phyloP scores from a whole-genome alignment of 768 basidiomycete genomes.

The Paxillus involutus region DNA sequence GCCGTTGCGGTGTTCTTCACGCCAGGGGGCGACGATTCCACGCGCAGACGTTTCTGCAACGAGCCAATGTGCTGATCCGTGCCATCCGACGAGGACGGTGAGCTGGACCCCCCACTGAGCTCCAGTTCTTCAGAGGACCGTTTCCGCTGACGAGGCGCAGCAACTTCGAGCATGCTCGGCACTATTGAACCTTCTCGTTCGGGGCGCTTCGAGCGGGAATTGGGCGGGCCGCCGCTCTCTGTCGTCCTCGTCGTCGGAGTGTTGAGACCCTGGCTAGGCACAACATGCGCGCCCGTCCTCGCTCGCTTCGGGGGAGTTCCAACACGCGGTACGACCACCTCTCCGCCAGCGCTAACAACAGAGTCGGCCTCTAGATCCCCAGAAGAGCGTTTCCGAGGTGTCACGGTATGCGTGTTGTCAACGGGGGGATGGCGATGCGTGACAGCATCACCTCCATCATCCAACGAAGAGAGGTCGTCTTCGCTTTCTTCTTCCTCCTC shows the following conservation, averaged over 20 bases:
- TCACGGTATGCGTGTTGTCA: slow-evolving; percentile 9
- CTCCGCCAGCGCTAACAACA: background rate
- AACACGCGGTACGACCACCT: slow-evolving; percentile 6
- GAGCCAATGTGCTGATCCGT: slow-evolving; percentile 11
- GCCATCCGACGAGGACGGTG: slow-evolving; percentile 10
- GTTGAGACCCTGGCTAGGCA: slow-evolving; percentile 1
- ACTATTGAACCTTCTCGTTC: background rate
- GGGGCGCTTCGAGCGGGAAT: background rate
- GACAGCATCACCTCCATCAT: slow-evolving; percentile 5
- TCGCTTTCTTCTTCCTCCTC: slow-evolving; percentile 36
- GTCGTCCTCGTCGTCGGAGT: background rate
- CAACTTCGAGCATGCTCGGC: background rate
- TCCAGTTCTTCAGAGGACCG: slow-evolving; percentile 53
- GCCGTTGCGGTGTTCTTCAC: background rate
- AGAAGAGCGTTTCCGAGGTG: slow-evolving; percentile 37
- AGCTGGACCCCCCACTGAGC: slow-evolving; percentile 3
- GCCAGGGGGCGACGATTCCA: slow-evolving; percentile 16
- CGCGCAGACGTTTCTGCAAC: slow-evolving; percentile 28
- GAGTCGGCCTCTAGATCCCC: slow-evolving; percentile 36
- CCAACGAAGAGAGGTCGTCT: slow-evolving; percentile 11
- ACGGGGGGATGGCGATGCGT: slow-evolving; percentile 8
- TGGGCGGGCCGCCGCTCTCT: background rate
- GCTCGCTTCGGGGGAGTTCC: slow-evolving; percentile 44
- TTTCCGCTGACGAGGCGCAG: slow-evolving; percentile 36
- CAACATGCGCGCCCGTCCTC: slow-evolving; percentile 20